Percentiles rank a stretch among this genome's conserved stretches.
Conservation (phyloP, 176 grass and related monocot species). For the Sorghum bicolor region DNA sequence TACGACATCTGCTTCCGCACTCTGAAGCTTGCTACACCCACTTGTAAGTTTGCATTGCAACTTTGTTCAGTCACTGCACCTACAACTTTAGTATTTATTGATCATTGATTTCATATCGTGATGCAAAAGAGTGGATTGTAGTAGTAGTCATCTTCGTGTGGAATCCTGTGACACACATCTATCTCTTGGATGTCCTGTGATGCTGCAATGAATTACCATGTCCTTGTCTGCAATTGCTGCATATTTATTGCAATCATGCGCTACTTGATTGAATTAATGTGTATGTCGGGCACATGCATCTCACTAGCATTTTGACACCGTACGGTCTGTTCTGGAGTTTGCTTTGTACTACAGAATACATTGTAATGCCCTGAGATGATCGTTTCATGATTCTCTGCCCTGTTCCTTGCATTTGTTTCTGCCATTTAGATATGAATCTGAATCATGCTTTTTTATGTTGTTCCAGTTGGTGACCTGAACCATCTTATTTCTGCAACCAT, state of each 20-base stretch:
- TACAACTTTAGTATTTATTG: not conserved
- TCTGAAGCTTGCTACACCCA: constrained; percentile 58
- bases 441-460: not conserved
- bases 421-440: not conserved
- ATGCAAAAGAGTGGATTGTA: not conserved
- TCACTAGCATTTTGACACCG: not conserved
- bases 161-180: not conserved
- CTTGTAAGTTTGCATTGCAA: constrained; percentile 41
- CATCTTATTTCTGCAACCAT: constrained; percentile 88
- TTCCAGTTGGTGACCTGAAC: constrained; percentile 81
- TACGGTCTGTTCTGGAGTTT: not conserved
- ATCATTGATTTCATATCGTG: constrained; percentile 7
- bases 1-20: constrained; percentile 72
- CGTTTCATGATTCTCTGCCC: not conserved
- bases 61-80: not conserved
- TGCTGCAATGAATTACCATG: not conserved
- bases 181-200: not conserved
- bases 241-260: not conserved
- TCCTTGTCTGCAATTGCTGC: not conserved
- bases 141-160: not conserved
- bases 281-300: not conserved
- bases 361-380: not conserved
- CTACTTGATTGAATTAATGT: not conserved
- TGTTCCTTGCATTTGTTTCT: not conserved
- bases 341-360: not conserved